Percentiles rank a stretch among this genome's conserved stretches.
phyloP scores from a whole-genome alignment of 2,329 filamentous ascomycete genomes.

The Geosmithia flava region DNA sequence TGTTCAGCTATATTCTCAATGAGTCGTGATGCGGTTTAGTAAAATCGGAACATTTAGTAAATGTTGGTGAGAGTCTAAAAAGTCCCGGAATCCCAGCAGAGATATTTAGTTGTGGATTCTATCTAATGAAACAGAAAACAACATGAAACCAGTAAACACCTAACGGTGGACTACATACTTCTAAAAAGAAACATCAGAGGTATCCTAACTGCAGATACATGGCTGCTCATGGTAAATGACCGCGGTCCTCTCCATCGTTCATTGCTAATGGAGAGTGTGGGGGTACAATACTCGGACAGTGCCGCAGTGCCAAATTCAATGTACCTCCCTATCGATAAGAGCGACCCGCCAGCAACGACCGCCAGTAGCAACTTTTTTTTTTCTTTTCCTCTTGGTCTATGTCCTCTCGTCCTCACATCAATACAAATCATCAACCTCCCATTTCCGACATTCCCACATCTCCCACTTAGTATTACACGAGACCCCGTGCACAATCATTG shows the following conservation, averaged over 20 bases:
- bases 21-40: no score
- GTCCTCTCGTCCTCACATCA: neutral
- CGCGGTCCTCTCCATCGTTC: neutral
- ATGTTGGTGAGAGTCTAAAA: no score
- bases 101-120: no score
- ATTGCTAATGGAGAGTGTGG: neutral
- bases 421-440: neutral
- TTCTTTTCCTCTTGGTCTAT: neutral
- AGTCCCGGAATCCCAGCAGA: no score
- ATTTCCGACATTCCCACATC: neutral
- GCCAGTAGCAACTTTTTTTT: neutral
- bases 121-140: no score
- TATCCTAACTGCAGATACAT: no score
- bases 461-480: neutral
- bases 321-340: neutral
- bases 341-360: neutral
- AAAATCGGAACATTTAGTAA: no score
- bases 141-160: no score
- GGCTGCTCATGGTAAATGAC: neutral
- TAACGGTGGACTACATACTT: no score
- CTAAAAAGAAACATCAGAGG: no score
- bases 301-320: neutral
- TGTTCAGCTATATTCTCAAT: no score
- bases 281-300: neutral
- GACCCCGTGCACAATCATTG: neutral